Evolutionary conservation across 345 rosid species (phyloP).

Genomic region (Limnanthes douglasii): DNA sequence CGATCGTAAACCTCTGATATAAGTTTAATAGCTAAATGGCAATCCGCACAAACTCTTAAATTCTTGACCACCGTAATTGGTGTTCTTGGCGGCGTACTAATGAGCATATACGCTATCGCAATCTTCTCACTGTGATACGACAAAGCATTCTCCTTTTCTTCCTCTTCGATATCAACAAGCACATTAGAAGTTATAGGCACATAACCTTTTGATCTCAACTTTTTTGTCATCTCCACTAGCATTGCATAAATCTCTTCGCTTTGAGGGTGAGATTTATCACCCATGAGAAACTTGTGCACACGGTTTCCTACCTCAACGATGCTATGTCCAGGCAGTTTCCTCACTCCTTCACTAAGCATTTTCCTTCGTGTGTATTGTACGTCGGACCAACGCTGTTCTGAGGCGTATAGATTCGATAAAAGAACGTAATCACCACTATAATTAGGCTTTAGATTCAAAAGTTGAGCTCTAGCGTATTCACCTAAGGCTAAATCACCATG

Average conservation of each 20-base stretch:
- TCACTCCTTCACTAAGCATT: slow-evolving; percentile 46
- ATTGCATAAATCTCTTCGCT: slow-evolving; percentile 31
- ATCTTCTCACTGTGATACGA: slow-evolving; percentile 80
- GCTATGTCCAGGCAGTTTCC: slow-evolving; percentile 60
- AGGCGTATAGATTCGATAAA: slow-evolving; percentile 70
- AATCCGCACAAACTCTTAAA: slow-evolving; percentile 74
- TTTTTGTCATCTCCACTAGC: slow-evolving; percentile 40
- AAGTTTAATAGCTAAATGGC: slow-evolving; percentile 65
- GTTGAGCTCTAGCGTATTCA: slow-evolving; percentile 34
- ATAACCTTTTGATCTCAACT: slow-evolving; percentile 47
- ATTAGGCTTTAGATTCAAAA: slow-evolving; percentile 48
- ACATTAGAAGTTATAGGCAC: slow-evolving; percentile 41
- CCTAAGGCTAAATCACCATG: slow-evolving; percentile 48
- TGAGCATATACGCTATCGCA: slow-evolving; percentile 66
- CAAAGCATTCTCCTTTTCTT: slow-evolving; percentile 63
- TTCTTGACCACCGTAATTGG: slow-evolving; percentile 54
- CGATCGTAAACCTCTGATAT: slow-evolving; percentile 44
- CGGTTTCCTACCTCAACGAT: slow-evolving; percentile 59
- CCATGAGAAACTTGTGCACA: slow-evolving; percentile 53
- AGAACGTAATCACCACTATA: slow-evolving; percentile 76
- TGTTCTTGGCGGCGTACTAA: slow-evolving; percentile 37
- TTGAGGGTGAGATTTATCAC: slow-evolving; percentile 51
- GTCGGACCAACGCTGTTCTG: slow-evolving; percentile 58
- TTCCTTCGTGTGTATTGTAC: slow-evolving; percentile 47
- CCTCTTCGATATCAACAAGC: slow-evolving; percentile 59